phyloP scores from a whole-genome alignment of 805 yeast species.

The Schwanniomyces yamadae region DNA sequence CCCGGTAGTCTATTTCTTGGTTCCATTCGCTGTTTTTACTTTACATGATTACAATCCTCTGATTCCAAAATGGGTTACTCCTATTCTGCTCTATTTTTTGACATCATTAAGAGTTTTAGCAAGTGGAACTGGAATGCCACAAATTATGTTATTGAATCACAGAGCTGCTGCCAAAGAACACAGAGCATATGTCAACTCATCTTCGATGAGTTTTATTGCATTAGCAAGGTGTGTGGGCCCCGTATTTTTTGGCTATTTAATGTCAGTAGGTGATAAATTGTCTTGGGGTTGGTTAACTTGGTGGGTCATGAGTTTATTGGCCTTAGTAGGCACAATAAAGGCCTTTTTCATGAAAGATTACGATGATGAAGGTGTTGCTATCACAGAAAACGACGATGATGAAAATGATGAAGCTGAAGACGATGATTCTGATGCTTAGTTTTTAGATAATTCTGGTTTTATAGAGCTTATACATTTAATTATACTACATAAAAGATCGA shows the following conservation, averaged over 20 bases:
- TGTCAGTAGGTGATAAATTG: constrained; percentile 26
- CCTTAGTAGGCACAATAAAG: constrained; percentile 18
- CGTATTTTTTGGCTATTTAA: constrained; percentile 50
- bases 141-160: constrained; percentile 52
- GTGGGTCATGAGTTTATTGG: constrained; percentile 27
- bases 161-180: constrained; percentile 52
- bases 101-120: constrained; percentile 32
- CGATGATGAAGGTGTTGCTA: constrained; percentile 19
- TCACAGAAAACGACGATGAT: background rate
- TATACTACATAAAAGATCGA: too few species aligned
- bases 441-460: too few species aligned
- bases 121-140: constrained; percentile 51
- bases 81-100: constrained; percentile 25
- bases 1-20: constrained; percentile 44
- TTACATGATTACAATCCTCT: constrained; percentile 30
- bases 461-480: too few species aligned
- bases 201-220: constrained; percentile 52
- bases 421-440: too few species aligned
- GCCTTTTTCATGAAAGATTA: constrained; percentile 24
- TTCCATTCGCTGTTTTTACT: constrained; percentile 51
- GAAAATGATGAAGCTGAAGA: background rate
- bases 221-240: constrained; percentile 60
- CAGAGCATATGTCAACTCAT: constrained; percentile 59
- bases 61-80: constrained; percentile 21
- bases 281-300: constrained; percentile 30